Base-by-base conservation (phyloP, 2,329 filamentous ascomycete species). In the Aspergillus persii region DNA sequence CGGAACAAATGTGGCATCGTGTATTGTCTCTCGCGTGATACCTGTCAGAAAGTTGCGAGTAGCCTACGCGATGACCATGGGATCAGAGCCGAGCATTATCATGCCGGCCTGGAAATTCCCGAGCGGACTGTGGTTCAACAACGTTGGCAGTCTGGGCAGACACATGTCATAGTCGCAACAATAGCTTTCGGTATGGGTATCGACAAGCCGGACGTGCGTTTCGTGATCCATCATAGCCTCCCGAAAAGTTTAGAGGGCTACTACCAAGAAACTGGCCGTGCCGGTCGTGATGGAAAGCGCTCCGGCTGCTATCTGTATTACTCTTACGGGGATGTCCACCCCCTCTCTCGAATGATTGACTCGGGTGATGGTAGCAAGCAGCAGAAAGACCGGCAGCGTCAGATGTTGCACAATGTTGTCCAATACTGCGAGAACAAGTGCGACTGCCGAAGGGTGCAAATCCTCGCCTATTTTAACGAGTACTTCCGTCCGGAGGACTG, bases 181-280 rank as follows among this genome's bases (percentile, higher is more conserved):
- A 98, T 99, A 74, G 95, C 95, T 27, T 99, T 99, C 72, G 95
- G 95, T 6, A 99, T 99, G 95, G 95, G 95, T n/a, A 99, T 99
- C 65, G 95, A 99, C 79, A 99, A 99, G 74, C 86, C 93, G 0
- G 90, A 99, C 72, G 95, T 99, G 51, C 90, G 95, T 30, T 99
- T 96, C 72, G 95, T 99, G 36, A 91, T 99, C 46, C 96, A 99
- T 71, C 89, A 96, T 69, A 90, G 88, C 48, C 82, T 99, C 5
- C 95, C 95, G 1, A 98, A 99, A 76, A 97, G 92, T 68, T 80
- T 99, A 56, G 95, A 99, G 77, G 95, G 95, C 0, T 99, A 99
- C 74, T 99, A 99, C 71, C 95, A 99, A 73, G 95, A 99, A 75
- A 99, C 95, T 49, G 95, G 95, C 1, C 89, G 95, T 68, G 95